Conservation (phyloP, 768 basidiomycete species). For the Pleurotus giganteus region DNA sequence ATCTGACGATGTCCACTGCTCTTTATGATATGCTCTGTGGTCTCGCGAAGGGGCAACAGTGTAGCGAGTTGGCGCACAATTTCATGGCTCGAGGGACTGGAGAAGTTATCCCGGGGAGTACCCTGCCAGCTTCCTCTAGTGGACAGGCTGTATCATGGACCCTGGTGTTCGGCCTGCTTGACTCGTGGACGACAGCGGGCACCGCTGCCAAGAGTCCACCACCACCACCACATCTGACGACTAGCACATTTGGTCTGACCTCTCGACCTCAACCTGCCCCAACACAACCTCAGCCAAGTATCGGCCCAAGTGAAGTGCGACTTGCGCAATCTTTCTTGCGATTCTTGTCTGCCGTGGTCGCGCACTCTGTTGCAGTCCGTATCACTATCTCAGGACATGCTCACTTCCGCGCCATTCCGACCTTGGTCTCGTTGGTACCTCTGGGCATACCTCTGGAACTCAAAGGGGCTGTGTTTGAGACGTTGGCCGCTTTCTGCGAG, state of each 20-base stretch:
- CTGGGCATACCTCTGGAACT: constrained; percentile 85
- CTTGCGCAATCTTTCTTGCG: constrained; percentile 81
- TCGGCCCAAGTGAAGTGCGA: constrained; percentile 69
- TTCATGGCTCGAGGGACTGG: constrained; percentile 79
- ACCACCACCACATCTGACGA: constrained; percentile 37
- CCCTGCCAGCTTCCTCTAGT: constrained; percentile 42
- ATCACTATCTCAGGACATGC: constrained; percentile 73
- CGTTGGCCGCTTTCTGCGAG: constrained; percentile 78
- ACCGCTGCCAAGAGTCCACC: constrained; percentile 42
- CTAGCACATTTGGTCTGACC: constrained; percentile 11
- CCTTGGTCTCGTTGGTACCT: constrained; percentile 75
- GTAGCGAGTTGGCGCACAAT: constrained; percentile 85
- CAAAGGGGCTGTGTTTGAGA: constrained; percentile 82
- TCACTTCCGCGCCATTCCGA: constrained; percentile 79
- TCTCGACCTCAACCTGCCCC: constrained; percentile 29
- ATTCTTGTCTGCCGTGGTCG: constrained; percentile 73
- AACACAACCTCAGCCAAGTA: constrained; percentile 45
- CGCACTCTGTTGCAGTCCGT: constrained; percentile 74
- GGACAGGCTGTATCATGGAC: constrained; percentile 75
- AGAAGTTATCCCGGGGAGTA: constrained; percentile 63
- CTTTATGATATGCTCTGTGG: constrained; percentile 89
- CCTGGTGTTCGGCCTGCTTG: constrained; percentile 70
- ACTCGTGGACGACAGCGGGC: constrained; percentile 67
- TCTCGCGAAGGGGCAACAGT: constrained; percentile 78
- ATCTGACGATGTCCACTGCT: constrained; percentile 71